Evolutionary conservation across 2,329 filamentous ascomycete species (phyloP).

Genomic region (Pseudogymnoascus sp.): DNA sequence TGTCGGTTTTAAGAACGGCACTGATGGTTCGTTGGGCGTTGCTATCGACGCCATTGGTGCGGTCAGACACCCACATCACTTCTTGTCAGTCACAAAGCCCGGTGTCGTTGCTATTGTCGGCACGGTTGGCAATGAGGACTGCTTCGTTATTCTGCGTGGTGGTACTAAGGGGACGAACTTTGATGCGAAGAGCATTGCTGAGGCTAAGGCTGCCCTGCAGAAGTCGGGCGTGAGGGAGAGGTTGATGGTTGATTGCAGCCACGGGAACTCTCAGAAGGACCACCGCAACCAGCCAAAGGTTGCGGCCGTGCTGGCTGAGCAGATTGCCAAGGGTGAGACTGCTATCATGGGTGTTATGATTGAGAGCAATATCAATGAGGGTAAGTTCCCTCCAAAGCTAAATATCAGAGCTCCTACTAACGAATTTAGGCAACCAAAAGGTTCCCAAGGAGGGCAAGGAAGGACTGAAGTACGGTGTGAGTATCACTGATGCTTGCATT

Average conservation of each 20-base stretch:
- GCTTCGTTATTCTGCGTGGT: slow-evolving; percentile 90
- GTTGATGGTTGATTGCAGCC: slow-evolving; percentile 96
- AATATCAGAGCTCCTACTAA: slow-evolving; percentile 9
- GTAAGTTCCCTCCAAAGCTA: slow-evolving; percentile 35
- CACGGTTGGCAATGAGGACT: slow-evolving; percentile 90
- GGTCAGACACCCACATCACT: slow-evolving; percentile 86
- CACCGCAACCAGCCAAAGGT: slow-evolving; percentile 98
- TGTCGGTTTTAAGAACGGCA: slow-evolving; percentile 99
- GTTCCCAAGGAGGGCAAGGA: slow-evolving; percentile 77
- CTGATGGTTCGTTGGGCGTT: slow-evolving; percentile 79
- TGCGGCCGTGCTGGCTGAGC: slow-evolving; percentile 68
- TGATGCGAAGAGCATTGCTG: slow-evolving; percentile 72
- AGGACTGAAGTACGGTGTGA: slow-evolving; percentile 85
- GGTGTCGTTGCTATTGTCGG: slow-evolving; percentile 91
- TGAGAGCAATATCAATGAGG: slow-evolving; percentile 93
- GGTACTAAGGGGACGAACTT: slow-evolving; percentile 93
- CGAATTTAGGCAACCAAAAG: slow-evolving; percentile 67
- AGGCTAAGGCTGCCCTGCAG: slow-evolving; percentile 69
- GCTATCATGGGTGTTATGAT: slow-evolving; percentile 98
- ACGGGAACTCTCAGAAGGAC: slow-evolving; percentile 92
- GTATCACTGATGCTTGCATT: slow-evolving; percentile 96
- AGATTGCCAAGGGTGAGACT: slow-evolving; percentile 75
- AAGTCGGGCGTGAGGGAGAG: slow-evolving; percentile 66
- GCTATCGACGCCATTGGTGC: slow-evolving; percentile 94
- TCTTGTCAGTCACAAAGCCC: slow-evolving; percentile 94